Base-by-base conservation (phyloP, 345 rosid genomes). In the Eucalyptus tenuipes region DNA sequence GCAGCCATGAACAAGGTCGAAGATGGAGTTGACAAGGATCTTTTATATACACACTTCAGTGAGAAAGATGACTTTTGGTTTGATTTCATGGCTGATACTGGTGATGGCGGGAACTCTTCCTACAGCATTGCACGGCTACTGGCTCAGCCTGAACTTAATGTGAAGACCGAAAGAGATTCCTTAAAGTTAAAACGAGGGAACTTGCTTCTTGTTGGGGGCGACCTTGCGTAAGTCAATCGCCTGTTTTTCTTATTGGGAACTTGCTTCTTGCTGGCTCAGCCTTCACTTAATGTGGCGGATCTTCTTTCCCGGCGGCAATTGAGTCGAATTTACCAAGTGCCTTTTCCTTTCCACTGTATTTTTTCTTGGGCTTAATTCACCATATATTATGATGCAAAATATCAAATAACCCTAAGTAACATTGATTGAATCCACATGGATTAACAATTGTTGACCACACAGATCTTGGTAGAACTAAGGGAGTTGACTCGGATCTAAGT, bases 21-120 rank as follows among this genome's bases (percentile, higher is more conserved):
- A 87, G 95, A 93, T 86, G 95, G 94, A 88, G 90, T 88, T 84
- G 90, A 90, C 87, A 91, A 89, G 81, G 99, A 96, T 88, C 92
- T 95, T 85, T 91, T 97, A 53, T 97, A 93, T 89, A 97, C 97
- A 91, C 99, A 97, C 88, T 93, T 96, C 84, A 92, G 95, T 87
- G 95, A 95, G 79, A 93, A 94, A 87, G 93, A 94, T 11, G 98
- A 95, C 50, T 89, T 97, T 44, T 97, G 99, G 99, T 97, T 97
- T 94, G 99, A 97, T 80, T 97, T 97, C 93, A 96, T 97, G 95
- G 99, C 99, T 91, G 99, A 97, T 92, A 97, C 99, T 64, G 99
- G 99, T 91, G 99, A 97, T 92, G 99, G 99, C 89, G 99, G 99
- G 53, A 96, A 97, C 91, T 97, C 99, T 61, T 96, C 99, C 16